A percentile compares a stretch with the other conserved stretches of the same genome.
phyloP scores from a whole-genome alignment of 176 grass and related monocot genomes.

The Elaeis guineensis region DNA sequence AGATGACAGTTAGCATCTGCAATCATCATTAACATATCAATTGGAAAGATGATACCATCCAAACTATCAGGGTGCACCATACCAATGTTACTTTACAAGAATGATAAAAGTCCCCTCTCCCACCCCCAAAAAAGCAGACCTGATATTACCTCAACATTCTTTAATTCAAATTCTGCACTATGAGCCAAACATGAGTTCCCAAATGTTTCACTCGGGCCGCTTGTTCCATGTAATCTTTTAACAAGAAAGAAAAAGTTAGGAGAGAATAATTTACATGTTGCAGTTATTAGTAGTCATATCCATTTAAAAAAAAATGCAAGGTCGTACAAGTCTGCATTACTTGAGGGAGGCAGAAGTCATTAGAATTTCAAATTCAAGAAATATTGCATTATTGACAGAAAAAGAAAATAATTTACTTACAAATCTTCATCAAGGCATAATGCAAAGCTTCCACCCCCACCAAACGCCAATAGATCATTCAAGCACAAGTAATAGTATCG shows the following conservation, averaged over 20 bases:
- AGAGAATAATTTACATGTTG: slow-evolving; percentile 4
- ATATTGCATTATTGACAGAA: background rate
- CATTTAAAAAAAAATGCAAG: too few relatives aligned
- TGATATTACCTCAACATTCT: slow-evolving; percentile 57
- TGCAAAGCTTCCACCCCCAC: slow-evolving; percentile 75
- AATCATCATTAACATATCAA: too few relatives aligned
- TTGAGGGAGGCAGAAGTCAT: too few relatives aligned
- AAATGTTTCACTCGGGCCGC: slow-evolving; percentile 76
- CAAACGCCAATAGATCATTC: slow-evolving; percentile 75
- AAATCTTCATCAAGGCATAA: slow-evolving; percentile 75
- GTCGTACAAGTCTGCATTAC: too few relatives aligned
- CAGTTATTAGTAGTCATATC: too few relatives aligned
- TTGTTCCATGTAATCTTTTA: slow-evolving; percentile 74
- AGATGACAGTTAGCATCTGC: too few relatives aligned
- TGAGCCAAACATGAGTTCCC: slow-evolving; percentile 81
- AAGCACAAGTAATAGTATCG: slow-evolving; percentile 87
- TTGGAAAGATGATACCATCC: too few relatives aligned
- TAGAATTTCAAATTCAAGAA: too few relatives aligned
- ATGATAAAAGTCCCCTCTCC: too few relatives aligned
- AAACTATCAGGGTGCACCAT: too few relatives aligned
- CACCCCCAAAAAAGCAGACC: too few relatives aligned
- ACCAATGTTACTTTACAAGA: too few relatives aligned
- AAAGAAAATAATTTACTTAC: slow-evolving; percentile 32
- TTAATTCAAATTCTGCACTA: slow-evolving; percentile 63
- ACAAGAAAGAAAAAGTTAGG: slow-evolving; percentile 10